These are phyloP conservation scores for Hydnomerulius pinastri DNA, from an alignment of 768 basidiomycete genomes.

Conservation along the genomic window DNA sequence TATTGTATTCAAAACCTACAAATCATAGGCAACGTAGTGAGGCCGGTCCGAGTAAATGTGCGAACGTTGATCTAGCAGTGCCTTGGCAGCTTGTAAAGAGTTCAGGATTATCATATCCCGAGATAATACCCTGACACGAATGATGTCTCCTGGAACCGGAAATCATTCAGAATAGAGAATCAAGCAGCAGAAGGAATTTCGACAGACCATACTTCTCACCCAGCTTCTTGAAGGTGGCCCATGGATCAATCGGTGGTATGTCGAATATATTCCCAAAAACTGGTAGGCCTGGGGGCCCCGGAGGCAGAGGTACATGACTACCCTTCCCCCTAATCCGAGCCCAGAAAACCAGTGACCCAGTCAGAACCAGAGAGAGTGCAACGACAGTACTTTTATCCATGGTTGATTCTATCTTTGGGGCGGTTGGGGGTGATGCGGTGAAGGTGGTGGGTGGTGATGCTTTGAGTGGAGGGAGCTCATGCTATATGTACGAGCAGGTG, in stretches of 20 bases:
- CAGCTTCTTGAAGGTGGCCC: slow-evolving; percentile 30
- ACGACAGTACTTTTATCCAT: neutral
- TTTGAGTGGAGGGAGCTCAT: too few relatives aligned
- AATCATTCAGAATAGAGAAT: neutral
- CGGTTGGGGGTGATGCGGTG: too few relatives aligned
- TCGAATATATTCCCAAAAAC: slow-evolving; percentile 50
- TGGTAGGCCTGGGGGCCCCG: slow-evolving; percentile 49
- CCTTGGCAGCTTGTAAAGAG: slow-evolving; percentile 36
- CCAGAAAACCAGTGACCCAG: neutral
- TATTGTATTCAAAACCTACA: slow-evolving; percentile 27
- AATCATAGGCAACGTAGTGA: slow-evolving; percentile 35
- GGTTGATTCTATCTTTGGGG: too few relatives aligned
- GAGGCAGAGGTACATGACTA: slow-evolving; percentile 35
- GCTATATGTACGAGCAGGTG: too few relatives aligned
- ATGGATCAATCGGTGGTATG: slow-evolving; percentile 33
- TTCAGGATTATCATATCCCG: slow-evolving; percentile 47
- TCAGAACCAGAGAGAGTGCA: neutral
- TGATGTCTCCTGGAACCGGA: slow-evolving; percentile 39
- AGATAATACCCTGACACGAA: slow-evolving; percentile 39
- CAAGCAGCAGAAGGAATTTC: neutral
- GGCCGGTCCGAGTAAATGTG: slow-evolving; percentile 43
- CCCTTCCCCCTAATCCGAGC: neutral
- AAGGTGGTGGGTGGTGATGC: too few relatives aligned
- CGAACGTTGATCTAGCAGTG: slow-evolving; percentile 45
- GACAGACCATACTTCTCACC: slow-evolving; percentile 24